Percentiles rank a stretch among this genome's conserved stretches.
Conservation (phyloP, 2,329 filamentous ascomycete genomes). For the Ceratocystiopsis brevicomis region DNA sequence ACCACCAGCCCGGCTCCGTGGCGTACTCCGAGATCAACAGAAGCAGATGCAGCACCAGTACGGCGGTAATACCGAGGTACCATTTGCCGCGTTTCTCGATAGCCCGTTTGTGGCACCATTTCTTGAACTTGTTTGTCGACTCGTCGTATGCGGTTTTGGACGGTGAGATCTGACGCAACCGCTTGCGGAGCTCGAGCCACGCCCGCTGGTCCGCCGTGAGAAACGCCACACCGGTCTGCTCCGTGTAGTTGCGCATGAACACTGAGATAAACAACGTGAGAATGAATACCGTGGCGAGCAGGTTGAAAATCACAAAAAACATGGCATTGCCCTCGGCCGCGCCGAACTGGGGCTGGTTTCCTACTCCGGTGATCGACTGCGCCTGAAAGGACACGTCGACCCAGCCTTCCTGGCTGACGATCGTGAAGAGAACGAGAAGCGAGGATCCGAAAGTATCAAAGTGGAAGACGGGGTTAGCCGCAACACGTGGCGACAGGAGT, state of each 20-base stretch:
- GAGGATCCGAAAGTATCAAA: conserved; percentile 93
- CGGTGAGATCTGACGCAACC: conserved; percentile 79
- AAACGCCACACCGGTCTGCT: conserved; percentile 93
- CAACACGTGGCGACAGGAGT: conserved; percentile 65
- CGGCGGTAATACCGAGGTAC: conserved; percentile 63
- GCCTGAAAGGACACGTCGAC: conserved; percentile 75
- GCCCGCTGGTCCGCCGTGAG: conserved; percentile 89
- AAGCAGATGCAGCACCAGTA: conserved; percentile 66
- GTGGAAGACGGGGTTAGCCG: conserved; percentile 65
- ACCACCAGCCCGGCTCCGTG: conserved; percentile 54
- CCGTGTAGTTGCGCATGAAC: conserved; percentile 99
- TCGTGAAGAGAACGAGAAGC: conserved; percentile 92
- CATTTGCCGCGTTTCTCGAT: conserved; percentile 87
- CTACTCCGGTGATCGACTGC: conserved; percentile 61
- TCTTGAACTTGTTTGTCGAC: conserved; percentile 58
- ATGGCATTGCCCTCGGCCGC: conserved; percentile 67
- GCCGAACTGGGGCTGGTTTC: conserved; percentile 51
- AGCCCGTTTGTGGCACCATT: conserved; percentile 87
- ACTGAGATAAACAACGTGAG: conserved; percentile 95
- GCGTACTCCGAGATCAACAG: conserved; percentile 76
- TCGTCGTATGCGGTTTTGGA: conserved; percentile 79
- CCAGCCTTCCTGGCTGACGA: conserved; percentile 98
- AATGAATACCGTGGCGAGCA: conserved; percentile 89
- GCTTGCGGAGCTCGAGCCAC: conserved; percentile 86
- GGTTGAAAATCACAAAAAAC: conserved; percentile 93